Evolutionary conservation across 2,329 filamentous ascomycete species (phyloP), one percentile per base, ranked within the genome.

Genomic region (Phaeophleospora eucalypticola): DNA sequence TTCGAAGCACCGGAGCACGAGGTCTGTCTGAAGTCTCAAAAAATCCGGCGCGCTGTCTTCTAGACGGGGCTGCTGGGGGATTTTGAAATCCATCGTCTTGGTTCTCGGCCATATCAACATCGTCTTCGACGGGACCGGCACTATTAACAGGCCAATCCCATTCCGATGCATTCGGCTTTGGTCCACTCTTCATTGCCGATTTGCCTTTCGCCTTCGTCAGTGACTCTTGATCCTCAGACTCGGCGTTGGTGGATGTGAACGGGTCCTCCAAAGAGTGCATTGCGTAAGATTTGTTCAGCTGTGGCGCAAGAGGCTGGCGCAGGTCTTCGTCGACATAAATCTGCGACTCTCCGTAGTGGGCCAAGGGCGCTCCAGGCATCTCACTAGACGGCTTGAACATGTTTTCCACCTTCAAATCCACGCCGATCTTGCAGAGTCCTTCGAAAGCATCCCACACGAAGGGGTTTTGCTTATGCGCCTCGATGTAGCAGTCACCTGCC

Each of bases 401-500:
- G 61, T 94, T 95, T 19, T 83, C 79, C 8, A 93, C 82, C 46
- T 87, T 83, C 45, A 97, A 78, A 56, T 83, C 83, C 36, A 89
- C 84, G 3, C 88, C 82, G 36, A 80, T 87, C 63, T 96, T 89
- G 65, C 90, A 95, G 6, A 98, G 77, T 14, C 82, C 85, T 17
- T 84, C 83, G 61, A 97, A 97, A 0, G 91, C 90, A 73, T 98
- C 93, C 93, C 93, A 98, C 80, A 95, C 93, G 68, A 97, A 91
- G 1, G 93, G 90, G 62, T 97, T 98, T 45, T 83, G 68, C 69
- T 90, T 94, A 59, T 98, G 72, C 4, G 90, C 82, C 50, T 94
- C 89, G 57, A 95, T 89, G 64, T 93, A 97, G 66, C 82, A 89
- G 56, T 86, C 80, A 14, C 91, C 82, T 6, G 93, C 90, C 67